Conservation (phyloP, 2,329 filamentous ascomycete species). For the Sordariomycetes sp. region DNA sequence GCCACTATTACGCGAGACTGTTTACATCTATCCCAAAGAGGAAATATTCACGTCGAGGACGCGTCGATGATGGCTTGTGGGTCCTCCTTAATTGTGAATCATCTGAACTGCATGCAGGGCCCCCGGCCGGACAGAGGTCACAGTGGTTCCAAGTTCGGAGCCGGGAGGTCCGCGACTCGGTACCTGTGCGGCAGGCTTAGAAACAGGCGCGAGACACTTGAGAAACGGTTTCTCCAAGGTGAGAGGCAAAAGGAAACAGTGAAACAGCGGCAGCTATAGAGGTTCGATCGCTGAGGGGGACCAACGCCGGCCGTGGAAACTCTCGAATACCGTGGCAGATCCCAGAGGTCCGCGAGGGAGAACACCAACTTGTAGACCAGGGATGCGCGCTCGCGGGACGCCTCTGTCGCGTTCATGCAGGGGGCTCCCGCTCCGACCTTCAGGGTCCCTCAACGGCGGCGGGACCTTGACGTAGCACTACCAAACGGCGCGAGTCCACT, state of each 20-base stretch:
- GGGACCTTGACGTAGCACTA: too few species aligned
- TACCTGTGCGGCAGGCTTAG: not conserved
- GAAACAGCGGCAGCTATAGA: too few species aligned
- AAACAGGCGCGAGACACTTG: too few species aligned
- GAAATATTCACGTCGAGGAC: constrained; percentile 1
- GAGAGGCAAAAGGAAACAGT: too few species aligned
- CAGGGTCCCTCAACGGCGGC: too few species aligned
- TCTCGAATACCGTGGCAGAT: not conserved
- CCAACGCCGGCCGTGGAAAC: not conserved
- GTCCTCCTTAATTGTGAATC: not conserved
- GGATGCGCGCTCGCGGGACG: not conserved
- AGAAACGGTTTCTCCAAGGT: too few species aligned
- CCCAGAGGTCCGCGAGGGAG: not conserved
- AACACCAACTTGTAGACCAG: not conserved
- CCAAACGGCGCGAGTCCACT: too few species aligned
- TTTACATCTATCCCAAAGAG: constrained; percentile 1
- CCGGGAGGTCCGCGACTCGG: not conserved
- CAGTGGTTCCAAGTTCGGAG: not conserved
- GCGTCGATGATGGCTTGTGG: constrained; percentile 1
- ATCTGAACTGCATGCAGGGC: not conserved
- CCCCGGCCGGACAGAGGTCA: not conserved
- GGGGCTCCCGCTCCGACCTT: not conserved
- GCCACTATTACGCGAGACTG: not conserved
- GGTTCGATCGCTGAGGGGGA: not conserved
- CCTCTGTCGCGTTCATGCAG: not conserved